Conservation (phyloP, 306 rosid species). For the Echinosophora koreensis region DNA sequence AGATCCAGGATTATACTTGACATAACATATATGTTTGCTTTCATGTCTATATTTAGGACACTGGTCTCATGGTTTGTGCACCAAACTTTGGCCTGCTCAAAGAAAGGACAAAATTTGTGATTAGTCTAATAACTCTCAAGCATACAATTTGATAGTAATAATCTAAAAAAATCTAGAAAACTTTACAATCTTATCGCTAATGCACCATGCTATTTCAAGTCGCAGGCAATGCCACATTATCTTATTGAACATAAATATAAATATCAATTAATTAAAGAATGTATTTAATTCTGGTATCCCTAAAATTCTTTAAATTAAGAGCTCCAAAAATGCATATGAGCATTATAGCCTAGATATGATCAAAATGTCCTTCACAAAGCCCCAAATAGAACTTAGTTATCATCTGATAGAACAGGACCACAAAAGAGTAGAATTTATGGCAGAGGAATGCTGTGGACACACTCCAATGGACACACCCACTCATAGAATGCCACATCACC, state of each 20-base stretch:
- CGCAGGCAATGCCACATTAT: constrained; percentile 22
- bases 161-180: not conserved
- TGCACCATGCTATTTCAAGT: not conserved
- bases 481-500: no score
- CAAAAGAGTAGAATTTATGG: no score
- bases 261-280: constrained; percentile 1
- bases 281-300: not conserved
- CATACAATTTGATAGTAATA: not conserved
- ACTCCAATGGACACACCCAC: no score
- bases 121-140: constrained; percentile 32
- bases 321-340: not conserved
- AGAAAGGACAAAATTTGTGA: constrained; percentile 37
- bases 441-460: no score
- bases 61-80: constrained; percentile 94
- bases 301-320: not conserved
- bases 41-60: constrained; percentile 92
- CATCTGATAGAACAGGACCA: not conserved
- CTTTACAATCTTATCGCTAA: constrained; percentile 19
- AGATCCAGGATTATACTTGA: constrained; percentile 97
- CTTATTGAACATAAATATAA: not conserved
- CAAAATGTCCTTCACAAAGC: constrained; percentile 8
- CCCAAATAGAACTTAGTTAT: not conserved
- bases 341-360: constrained; percentile 16
- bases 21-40: constrained; percentile 96
- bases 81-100: constrained; percentile 92